Evolutionary conservation across 2,329 filamentous ascomycete genomes (phyloP).

Genomic region (Pseudopithomyces chartarum): DNA sequence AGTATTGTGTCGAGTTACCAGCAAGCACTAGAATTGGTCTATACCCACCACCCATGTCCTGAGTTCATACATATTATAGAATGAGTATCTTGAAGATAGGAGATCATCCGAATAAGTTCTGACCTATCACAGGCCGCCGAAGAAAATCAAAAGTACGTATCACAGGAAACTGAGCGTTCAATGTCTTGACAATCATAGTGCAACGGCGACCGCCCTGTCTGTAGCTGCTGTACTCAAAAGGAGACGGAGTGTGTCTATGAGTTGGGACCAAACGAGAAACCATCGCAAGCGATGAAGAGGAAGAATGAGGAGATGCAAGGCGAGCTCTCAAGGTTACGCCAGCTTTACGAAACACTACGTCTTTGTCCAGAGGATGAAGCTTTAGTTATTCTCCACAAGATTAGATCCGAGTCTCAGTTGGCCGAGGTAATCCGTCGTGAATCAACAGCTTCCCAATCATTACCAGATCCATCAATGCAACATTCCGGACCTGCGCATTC

Average conservation of each 20-base stretch:
- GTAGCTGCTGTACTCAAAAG: conserved; percentile 39
- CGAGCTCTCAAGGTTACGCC: conserved; percentile 37
- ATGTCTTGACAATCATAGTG: conserved; percentile 18
- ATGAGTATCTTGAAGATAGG: no score
- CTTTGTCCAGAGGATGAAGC: conserved; percentile 37
- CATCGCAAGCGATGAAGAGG: conserved; percentile 42
- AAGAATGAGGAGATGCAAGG: conserved; percentile 44
- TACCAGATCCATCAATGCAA: background rate
- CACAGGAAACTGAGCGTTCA: background rate
- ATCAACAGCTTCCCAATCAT: conserved; percentile 5
- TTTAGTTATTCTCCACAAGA: conserved; percentile 32
- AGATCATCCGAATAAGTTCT: background rate
- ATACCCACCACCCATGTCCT: background rate
- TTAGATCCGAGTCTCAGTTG: conserved; percentile 28
- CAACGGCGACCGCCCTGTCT: conserved; percentile 36
- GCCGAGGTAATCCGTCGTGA: conserved; percentile 31
- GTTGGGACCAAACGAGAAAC: conserved; percentile 42
- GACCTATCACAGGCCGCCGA: conserved; percentile 21
- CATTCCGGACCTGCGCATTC: conserved; percentile 13
- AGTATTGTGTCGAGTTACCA: background rate
- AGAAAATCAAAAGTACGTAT: conserved; percentile 35
- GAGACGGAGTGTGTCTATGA: conserved; percentile 40
- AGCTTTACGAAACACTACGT: conserved; percentile 38
- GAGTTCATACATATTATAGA: no score
- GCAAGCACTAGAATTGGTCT: background rate